A percentile compares a stretch with the other conserved stretches of the same genome.
phyloP scores from a whole-genome alignment of 495 filamentous ascomycete genomes.

The Xylaria telfairii region DNA sequence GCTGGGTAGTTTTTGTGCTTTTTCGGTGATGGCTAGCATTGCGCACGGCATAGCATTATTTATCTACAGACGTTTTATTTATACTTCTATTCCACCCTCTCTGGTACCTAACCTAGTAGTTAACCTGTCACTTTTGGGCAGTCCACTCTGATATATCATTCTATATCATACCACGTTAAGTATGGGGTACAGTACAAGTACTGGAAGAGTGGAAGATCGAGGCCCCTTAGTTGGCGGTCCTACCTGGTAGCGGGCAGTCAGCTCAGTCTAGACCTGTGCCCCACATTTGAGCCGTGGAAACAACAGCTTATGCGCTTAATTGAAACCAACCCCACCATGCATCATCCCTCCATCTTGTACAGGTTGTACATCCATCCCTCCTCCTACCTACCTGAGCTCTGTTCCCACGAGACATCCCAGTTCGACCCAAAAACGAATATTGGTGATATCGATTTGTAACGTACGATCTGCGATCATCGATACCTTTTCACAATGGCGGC shows the following conservation, averaged over 20 bases:
- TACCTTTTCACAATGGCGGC: slow-evolving; percentile 49
- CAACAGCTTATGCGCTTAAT: neutral
- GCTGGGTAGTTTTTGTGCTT: neutral
- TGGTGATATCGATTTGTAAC: neutral
- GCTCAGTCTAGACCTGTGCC: neutral
- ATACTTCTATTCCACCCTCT: neutral
- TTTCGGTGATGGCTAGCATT: neutral
- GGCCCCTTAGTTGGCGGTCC: neutral
- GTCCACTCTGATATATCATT: neutral
- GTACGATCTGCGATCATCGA: neutral
- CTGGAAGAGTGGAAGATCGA: too few species aligned
- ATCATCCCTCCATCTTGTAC: neutral
- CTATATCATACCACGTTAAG: neutral
- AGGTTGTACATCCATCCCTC: neutral
- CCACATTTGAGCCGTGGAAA: slow-evolving; percentile 10
- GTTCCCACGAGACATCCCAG: neutral
- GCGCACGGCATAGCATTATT: slow-evolving; percentile 12
- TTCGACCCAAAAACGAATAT: neutral
- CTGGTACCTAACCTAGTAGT: neutral
- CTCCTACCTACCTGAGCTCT: neutral
- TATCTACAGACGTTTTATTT: too few species aligned
- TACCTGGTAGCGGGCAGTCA: neutral
- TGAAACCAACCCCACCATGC: slow-evolving; percentile 21
- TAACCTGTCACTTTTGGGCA: neutral
- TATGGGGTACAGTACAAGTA: neutral